A percentile compares a stretch with the other conserved stretches of the same genome.
phyloP scores from a whole-genome alignment of 2,329 filamentous ascomycete species.

The Penicillium sp. region DNA sequence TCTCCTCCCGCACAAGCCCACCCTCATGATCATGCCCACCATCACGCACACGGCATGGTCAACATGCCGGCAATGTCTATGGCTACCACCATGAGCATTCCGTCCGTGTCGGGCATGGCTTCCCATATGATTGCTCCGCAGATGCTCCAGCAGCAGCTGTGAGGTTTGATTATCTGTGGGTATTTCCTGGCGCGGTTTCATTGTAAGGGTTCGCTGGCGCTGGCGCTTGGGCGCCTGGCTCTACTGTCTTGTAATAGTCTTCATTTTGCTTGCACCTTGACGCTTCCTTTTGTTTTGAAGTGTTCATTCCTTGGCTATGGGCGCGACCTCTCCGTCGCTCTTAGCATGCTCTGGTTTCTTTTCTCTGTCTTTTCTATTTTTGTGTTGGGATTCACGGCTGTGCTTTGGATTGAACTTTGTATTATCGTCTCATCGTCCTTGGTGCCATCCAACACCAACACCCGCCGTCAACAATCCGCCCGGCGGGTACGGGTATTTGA shows the following conservation, averaged over 20 bases:
- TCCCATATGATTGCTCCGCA: conserved; percentile 50
- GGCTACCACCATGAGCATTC: conserved; percentile 40
- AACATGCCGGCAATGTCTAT: conserved; percentile 43
- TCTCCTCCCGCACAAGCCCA: conserved; percentile 53
- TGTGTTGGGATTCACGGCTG: conserved; percentile 12
- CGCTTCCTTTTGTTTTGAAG: conserved; percentile 7
- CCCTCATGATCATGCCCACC: neutral
- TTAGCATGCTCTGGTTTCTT: conserved; percentile 13
- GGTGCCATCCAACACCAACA: conserved; percentile 6
- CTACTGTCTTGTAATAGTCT: conserved; percentile 18
- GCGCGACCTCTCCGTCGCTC: conserved; percentile 16
- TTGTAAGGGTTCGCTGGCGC: conserved; percentile 5
- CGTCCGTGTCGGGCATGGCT: conserved; percentile 46
- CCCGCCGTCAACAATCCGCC: conserved; percentile 17
- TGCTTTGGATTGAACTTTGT: conserved; percentile 19
- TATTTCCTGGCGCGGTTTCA: conserved; percentile 4
- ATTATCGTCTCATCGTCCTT: conserved; percentile 17
- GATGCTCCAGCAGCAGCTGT: conserved; percentile 49
- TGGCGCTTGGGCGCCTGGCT: conserved; percentile 8
- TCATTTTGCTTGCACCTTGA: conserved; percentile 12
- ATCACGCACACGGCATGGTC: conserved; percentile 33
- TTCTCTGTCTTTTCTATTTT: conserved; percentile 17
- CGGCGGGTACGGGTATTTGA: conserved; percentile 26
- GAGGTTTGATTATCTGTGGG: conserved; percentile 13
- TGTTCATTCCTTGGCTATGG: conserved; percentile 20